Evolutionary conservation across 2,329 filamentous ascomycete genomes (phyloP).

Genomic region (Fusarium irregulare): DNA sequence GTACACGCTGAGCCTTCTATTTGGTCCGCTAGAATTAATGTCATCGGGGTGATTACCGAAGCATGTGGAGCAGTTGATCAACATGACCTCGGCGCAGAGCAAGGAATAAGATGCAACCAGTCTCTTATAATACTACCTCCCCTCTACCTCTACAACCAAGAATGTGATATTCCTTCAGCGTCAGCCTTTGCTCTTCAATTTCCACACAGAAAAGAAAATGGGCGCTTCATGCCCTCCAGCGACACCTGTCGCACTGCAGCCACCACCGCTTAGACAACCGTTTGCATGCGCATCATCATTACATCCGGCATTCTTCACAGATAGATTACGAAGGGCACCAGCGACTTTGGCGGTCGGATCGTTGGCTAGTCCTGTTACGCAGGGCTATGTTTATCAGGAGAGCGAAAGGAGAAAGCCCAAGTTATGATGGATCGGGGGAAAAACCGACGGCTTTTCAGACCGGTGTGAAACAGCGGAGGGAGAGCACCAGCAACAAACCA

Average conservation of each 20-base stretch:
- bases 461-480: background rate
- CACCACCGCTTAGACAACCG: constrained; percentile 15
- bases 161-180: constrained; percentile 22
- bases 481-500: background rate
- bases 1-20: constrained; percentile 11
- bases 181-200: background rate
- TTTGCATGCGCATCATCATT: constrained; percentile 61
- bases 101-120: background rate
- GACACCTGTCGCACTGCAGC: constrained; percentile 21
- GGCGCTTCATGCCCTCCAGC: constrained; percentile 30
- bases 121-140: constrained; percentile 1
- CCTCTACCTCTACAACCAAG: constrained; percentile 16
- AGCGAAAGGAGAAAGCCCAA: constrained; percentile 47
- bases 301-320: constrained; percentile 83
- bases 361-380: constrained; percentile 63
- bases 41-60: constrained; percentile 35
- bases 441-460: background rate
- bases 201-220: constrained; percentile 6
- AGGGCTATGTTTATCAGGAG: constrained; percentile 70
- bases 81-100: constrained; percentile 28
- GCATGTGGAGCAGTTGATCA: constrained; percentile 36
- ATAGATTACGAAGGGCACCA: constrained; percentile 67
- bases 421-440: constrained; percentile 49
- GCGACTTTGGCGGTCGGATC: constrained; percentile 46
- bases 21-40: constrained; percentile 9